These are phyloP conservation scores for Aureobasidium mangrovei DNA, from an alignment of 2,329 filamentous ascomycete species.

Conservation along the genomic window DNA sequence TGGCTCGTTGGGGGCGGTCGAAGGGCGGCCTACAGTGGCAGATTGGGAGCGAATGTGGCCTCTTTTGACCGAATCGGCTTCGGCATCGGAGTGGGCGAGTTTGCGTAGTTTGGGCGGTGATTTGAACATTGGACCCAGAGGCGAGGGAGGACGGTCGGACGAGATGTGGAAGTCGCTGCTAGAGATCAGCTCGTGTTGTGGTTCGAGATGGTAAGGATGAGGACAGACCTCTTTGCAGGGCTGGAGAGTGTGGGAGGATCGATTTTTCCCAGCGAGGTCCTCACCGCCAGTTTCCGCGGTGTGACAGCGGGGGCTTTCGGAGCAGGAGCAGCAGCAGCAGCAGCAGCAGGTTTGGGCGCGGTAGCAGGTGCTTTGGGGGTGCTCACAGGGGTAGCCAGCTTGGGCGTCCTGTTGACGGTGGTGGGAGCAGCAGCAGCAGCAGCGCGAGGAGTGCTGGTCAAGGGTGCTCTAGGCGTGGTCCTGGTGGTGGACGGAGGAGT, in stretches of 20 bases:
- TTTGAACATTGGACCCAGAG: slow-evolving; percentile 1
- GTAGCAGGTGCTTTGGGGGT: neutral
- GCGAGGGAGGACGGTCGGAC: neutral
- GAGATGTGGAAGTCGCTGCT: neutral
- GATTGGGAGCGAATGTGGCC: slow-evolving; percentile 15
- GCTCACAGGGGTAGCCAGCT: neutral
- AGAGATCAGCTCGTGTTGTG: neutral
- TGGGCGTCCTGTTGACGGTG: slow-evolving; percentile 4
- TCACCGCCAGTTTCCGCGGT: slow-evolving; percentile 9
- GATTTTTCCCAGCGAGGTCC: neutral
- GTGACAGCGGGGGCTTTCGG: neutral
- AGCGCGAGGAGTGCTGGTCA: neutral
- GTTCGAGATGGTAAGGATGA: too few relatives aligned
- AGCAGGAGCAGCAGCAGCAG: neutral
- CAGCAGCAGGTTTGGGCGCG: neutral
- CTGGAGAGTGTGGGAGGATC: slow-evolving; percentile 1
- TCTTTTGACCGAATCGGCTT: slow-evolving; percentile 13
- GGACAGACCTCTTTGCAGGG: neutral
- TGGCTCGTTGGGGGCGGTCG: slow-evolving; percentile 10
- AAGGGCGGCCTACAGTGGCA: slow-evolving; percentile 9
- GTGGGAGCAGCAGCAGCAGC: neutral
- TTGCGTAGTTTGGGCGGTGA: slow-evolving; percentile 12
- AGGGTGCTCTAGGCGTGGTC: neutral
- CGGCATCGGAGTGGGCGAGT: slow-evolving; percentile 12
- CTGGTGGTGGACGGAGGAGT: neutral